Conservation (phyloP, 192 early-diverging fungal species). For the Chytriomyces sp. region DNA sequence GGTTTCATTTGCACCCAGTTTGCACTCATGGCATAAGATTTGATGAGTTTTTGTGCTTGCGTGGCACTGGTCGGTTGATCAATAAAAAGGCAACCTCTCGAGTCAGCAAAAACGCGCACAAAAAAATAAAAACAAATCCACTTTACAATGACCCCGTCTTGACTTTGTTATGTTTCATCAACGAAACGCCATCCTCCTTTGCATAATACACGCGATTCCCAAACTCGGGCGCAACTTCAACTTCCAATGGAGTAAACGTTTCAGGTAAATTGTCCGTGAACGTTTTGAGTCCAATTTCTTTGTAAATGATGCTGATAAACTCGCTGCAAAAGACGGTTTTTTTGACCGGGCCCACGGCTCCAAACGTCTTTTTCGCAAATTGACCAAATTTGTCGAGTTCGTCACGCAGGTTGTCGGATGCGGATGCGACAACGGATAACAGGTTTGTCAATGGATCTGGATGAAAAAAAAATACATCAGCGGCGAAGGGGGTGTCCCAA, state of each 20-base stretch:
- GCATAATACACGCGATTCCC: not conserved
- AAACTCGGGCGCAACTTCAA: constrained; percentile 21
- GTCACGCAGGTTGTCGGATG: constrained; percentile 27
- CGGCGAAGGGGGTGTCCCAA: no score
- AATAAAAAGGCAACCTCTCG: not conserved
- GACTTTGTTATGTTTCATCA: not conserved
- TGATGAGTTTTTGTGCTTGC: not conserved
- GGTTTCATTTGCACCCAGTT: constrained; percentile 19
- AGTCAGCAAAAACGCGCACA: not conserved
- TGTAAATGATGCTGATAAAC: constrained; percentile 37
- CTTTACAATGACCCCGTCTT: not conserved
- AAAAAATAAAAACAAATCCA: not conserved
- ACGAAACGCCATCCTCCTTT: constrained; percentile 12
- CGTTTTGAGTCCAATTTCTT: constrained; percentile 21
- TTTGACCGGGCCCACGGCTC: constrained; percentile 10
- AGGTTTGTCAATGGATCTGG: constrained; percentile 32
- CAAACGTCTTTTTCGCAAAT: constrained; percentile 1
- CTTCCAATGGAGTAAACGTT: constrained; percentile 26
- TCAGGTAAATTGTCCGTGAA: constrained; percentile 21
- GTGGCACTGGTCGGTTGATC: not conserved
- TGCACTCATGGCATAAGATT: not conserved
- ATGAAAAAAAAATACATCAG: no score
- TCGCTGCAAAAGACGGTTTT: constrained; percentile 44
- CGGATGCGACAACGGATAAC: constrained; percentile 34
- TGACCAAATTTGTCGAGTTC: constrained; percentile 12